A percentile compares a stretch with the other conserved stretches of the same genome.
These are phyloP conservation scores for Kurtzmaniella quercitrusa DNA, from an alignment of 1,139 yeast species.

Conservation along the genomic window DNA sequence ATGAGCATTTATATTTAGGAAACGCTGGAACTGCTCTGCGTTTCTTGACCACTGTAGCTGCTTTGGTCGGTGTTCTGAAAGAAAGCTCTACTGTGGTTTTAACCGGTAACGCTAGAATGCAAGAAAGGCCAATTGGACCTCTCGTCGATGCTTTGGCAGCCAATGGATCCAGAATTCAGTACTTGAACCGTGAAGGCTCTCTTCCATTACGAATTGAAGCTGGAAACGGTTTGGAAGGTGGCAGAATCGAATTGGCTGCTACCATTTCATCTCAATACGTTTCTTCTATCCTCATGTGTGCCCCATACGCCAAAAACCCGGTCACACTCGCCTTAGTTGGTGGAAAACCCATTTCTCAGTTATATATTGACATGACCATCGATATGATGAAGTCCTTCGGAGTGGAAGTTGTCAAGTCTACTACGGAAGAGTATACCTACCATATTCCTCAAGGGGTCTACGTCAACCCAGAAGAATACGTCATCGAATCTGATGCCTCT, in stretches of 20 bases:
- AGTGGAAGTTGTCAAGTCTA: constrained; percentile 65
- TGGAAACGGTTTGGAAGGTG: constrained; percentile 77
- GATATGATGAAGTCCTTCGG: constrained; percentile 94
- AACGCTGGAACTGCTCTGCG: constrained; percentile 99
- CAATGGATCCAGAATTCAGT: constrained; percentile 75
- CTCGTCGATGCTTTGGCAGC: constrained; percentile 82
- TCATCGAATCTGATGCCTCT: constrained; percentile 96
- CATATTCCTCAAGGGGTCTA: constrained; percentile 84
- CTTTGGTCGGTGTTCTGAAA: constrained; percentile 53
- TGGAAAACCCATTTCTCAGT: constrained; percentile 94
- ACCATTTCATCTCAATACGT: constrained; percentile 97
- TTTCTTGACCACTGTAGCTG: constrained; percentile 86
- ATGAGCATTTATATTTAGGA: constrained; percentile 71
- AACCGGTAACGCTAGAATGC: constrained; percentile 97
- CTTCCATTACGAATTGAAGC: constrained; percentile 75
- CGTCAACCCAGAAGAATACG: constrained; percentile 76
- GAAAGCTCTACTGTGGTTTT: constrained; percentile 49
- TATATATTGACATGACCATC: constrained; percentile 96
- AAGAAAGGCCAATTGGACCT: constrained; percentile 96
- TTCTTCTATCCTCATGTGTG: constrained; percentile 93
- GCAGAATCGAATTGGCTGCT: constrained; percentile 89
- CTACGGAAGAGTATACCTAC: constrained; percentile 75
- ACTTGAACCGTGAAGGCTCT: constrained; percentile 74
- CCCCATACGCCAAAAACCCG: constrained; percentile 89
- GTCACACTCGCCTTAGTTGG: constrained; percentile 88